Evolutionary conservation across 2,329 filamentous ascomycete species (phyloP).

Genomic region (Talaromyces sp.): DNA sequence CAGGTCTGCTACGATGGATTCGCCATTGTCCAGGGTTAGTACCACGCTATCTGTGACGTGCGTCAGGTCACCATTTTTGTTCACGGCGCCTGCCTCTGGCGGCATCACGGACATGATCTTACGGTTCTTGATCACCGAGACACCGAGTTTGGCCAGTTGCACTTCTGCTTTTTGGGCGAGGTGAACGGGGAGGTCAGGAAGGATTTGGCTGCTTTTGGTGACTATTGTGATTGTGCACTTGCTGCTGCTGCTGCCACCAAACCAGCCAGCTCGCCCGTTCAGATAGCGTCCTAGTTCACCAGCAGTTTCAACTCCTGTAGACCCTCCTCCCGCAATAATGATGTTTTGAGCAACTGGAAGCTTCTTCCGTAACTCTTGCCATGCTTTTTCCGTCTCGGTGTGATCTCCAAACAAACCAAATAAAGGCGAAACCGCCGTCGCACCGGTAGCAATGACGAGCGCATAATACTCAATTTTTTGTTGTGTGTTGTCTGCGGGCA

Average conservation of each 20-base stretch:
- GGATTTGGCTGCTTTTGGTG: constrained; percentile 32
- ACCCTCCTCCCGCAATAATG: constrained; percentile 26
- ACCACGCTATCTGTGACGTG: constrained; percentile 22
- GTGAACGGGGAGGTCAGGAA: constrained; percentile 35
- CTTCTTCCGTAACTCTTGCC: constrained; percentile 35
- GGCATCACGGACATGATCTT: constrained; percentile 32
- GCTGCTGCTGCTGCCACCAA: constrained; percentile 17
- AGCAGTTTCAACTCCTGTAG: constrained; percentile 41
- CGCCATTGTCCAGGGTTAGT: constrained; percentile 37
- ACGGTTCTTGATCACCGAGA: constrained; percentile 40
- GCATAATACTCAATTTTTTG: constrained; percentile 35
- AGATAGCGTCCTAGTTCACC: constrained; percentile 49
- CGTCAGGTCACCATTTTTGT: neutral
- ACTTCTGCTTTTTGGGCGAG: constrained; percentile 39
- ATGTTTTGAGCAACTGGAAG: constrained; percentile 39
- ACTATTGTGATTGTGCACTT: constrained; percentile 44
- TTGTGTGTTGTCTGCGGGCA: constrained; percentile 15
- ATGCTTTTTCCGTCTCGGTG: constrained; percentile 26
- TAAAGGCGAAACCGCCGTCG: constrained; percentile 42
- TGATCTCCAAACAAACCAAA: constrained; percentile 35
- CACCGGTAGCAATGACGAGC: constrained; percentile 47
- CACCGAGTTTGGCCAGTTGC: constrained; percentile 41
- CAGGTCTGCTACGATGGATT: constrained; percentile 38
- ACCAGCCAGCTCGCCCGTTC: constrained; percentile 42
- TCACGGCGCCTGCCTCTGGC: constrained; percentile 20